Base-by-base conservation (phyloP, 306 rosid species). In the Begonia masoniana region DNA sequence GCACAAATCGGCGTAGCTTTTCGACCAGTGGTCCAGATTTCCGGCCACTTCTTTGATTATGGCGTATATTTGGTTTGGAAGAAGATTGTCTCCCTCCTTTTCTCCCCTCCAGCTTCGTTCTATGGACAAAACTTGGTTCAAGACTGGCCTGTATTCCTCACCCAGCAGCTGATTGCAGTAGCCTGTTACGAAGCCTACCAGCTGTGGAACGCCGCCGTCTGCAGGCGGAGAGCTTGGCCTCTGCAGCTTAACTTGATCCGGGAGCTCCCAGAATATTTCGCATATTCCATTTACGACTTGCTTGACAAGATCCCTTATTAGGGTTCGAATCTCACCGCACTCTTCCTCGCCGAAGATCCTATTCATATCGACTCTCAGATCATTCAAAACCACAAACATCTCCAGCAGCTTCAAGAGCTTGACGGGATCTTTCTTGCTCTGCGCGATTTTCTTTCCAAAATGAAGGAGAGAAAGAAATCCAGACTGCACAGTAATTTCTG, bases 21-120 rank as follows among this genome's bases (percentile, higher is more conserved):
- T 86, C 13, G 96, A 79, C 96, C 96, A 92, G 45, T 71, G 45
- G 58, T 92, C 99, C 52, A 86, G 73, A 61, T 81, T 86, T 10
- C 77, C 58, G 2, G 78, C 86, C 13, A 83, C 76, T 64, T 86
- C 93, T 71, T 75, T 83, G 57, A 85, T 74, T 24, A 72, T 70
- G 39, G 23, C 41, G 46, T 68, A 68, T 52, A 91, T 63, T 24
- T 78, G 81, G 47, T 56, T 57, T 2, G 55, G 55, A 55, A 83
- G 60, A 41, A 71, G 63, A 55, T 62, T 51, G 43, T 81, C 86
- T 56, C 76, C 67, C 19, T 66, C 72, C 23, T 7, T 16, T 64
- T 83, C 81, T 41, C 74, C 60, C 49, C 66, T 68, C 99, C 99
- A 86, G 31, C 72, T 81, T 54, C 72, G 70, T 64, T 79, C 75